These are phyloP conservation scores for Fusarium hostae DNA, from an alignment of 2,329 filamentous ascomycete genomes.

Conservation along the genomic window DNA sequence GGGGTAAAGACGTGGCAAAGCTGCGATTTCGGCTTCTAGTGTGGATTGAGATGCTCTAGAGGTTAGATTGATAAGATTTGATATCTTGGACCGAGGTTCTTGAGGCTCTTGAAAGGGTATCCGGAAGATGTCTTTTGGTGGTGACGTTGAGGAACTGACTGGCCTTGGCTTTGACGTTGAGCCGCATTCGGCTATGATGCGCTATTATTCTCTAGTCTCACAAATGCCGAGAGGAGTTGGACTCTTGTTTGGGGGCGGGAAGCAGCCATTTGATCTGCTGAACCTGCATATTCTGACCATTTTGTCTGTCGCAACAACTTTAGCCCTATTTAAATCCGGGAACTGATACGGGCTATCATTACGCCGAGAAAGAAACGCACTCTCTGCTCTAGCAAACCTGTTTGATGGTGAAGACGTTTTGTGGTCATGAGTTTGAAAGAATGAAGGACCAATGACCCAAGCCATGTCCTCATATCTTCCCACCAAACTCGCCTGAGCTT, in stretches of 20 bases:
- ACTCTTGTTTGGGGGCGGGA: background rate
- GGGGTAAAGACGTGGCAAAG: constrained; percentile 2
- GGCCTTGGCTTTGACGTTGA: background rate
- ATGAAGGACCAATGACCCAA: background rate
- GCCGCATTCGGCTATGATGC: constrained; percentile 7
- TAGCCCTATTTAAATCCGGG: background rate
- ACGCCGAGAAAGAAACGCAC: background rate
- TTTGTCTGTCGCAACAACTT: background rate
- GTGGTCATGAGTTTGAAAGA: background rate
- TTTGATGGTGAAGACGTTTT: background rate
- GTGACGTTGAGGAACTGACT: background rate
- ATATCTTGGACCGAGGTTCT: background rate
- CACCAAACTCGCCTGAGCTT: background rate
- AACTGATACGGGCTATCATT: background rate
- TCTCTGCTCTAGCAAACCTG: background rate
- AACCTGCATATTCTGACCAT: background rate
- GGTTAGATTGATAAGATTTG: constrained; percentile 26
- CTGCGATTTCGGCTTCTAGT: constrained; percentile 17
- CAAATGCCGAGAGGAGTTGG: constrained; percentile 1
- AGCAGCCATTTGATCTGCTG: background rate
- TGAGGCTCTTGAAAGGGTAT: background rate
- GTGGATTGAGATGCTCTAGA: background rate
- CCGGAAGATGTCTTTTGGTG: background rate
- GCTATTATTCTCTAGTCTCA: background rate
- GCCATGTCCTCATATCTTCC: background rate